Evolutionary conservation across 805 yeast genomes (phyloP), one percentile per base, ranked within the genome.

Genomic region (Grigorovia yakushimaensis): DNA sequence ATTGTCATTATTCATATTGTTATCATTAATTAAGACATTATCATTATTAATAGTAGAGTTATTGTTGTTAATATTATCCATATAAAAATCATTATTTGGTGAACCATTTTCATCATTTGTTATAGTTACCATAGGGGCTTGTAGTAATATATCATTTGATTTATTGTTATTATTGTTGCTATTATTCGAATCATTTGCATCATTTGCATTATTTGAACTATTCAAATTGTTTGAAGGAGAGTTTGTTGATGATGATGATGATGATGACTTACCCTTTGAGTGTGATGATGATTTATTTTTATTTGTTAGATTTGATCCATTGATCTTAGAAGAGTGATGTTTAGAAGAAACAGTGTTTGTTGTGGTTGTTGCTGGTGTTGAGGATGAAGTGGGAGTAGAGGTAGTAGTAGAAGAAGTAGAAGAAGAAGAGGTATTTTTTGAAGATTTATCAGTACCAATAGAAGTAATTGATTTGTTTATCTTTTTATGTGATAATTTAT

Each of bases 81-180:
- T 22, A 33, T 15, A 2, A 33, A 39, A 15, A 23, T 22, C 17
- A n/a, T n/a, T 20, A n/a, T 4, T 41, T n/a, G 10, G 18, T 9
- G 20, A 18, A 20, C 21, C 35, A n/a, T 41, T 17, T 15, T 41
- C 46, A 13, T 54, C 51, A 41, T 47, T 51, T 9, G 56, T 51
- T 6, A 55, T 43, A 3, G 52, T 52, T 10, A 56, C 55, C 1
- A 43, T 45, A n/a, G 54, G 58, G 18, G 54, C 46, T 24, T 23
- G 45, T 3, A 10, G 19, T 42, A 8, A 11, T 3, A 10, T 4
- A 10, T 7, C 15, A 8, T 36, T 23, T 18, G 9, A 9, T 9
- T 43, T 20, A 17, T 20, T 19, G 6, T 22, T 42, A 8, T 47
- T 42, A 19, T 30, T 30, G 37, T 39, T 24, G 49, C 42, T 36